Evolutionary conservation across 1,284 basidiomycete species (phyloP), one percentile per base, ranked within the genome.

Genomic region (Ceratobasidium papillatum): DNA sequence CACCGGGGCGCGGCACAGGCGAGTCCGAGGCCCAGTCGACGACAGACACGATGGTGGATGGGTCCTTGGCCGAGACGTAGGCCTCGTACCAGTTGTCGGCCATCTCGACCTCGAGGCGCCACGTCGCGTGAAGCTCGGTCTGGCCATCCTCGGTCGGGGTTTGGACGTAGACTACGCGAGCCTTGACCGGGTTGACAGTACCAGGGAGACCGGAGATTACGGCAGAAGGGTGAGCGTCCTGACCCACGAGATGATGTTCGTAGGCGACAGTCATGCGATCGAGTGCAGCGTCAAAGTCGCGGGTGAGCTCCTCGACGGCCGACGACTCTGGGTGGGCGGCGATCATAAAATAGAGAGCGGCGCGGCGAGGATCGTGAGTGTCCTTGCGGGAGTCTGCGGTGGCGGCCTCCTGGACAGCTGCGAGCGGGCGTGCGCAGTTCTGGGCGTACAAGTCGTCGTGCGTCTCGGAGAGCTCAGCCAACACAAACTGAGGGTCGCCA

Each of bases 71-170:
- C 2, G 91, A 89, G 38, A 94, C 88, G 4, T 90, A 85, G 1
- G 91, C 86, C 80, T 94, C 91, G 74, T 94, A 94, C 92, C 92
- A 94, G 82, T 93, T 94, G 82, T 94, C 89, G 79, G 89, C 80
- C 92, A 94, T 92, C 85, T 94, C 92, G n/a, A 93, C 91, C 79
- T 93, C 91, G 76, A 93, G 91, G 89, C 88, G 90, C 90, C 89
- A 92, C 11, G 92, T 91, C 73, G 91, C 86, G 79, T 78, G 87
- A 32, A 93, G 86, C 27, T 86, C 84, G 38, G 76, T 75, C 59
- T 86, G 83, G 64, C 86, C 88, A 3, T 87, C 80, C 62, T 86
- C 84, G 32, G 82, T 84, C 5, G 91, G 90, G 3, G 94, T 87
- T 80, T 94, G 93, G 19, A 90, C 84, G 81, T 92, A 94, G 0